A percentile compares a stretch with the other conserved stretches of the same genome.
Conservation (phyloP, 1,139 yeast species). For the Geotrichum candidum region DNA sequence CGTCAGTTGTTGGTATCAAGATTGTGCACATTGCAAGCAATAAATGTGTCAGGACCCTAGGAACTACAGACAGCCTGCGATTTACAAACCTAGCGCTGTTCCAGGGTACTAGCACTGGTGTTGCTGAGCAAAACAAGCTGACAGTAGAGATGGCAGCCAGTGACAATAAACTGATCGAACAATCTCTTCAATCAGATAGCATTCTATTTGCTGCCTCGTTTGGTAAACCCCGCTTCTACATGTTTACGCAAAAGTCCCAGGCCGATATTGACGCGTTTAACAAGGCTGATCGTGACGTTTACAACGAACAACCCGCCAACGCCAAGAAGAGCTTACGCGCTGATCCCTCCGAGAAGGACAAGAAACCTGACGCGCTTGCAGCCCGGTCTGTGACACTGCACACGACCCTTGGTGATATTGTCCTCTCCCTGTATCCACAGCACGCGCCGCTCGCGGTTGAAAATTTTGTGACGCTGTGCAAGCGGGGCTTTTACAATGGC, state of each 20-base stretch:
- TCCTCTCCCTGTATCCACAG: conserved; percentile 36
- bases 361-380: conserved; percentile 9
- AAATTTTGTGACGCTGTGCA: conserved; percentile 40
- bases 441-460: conserved; percentile 43
- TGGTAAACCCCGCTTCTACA: conserved; percentile 33
- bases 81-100: conserved; percentile 31
- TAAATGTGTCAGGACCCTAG: conserved; percentile 32
- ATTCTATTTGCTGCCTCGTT: conserved; percentile 37
- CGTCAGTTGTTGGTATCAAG: conserved; percentile 38
- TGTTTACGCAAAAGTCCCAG: conserved; percentile 30
- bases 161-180: conserved; percentile 36
- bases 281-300: conserved; percentile 14
- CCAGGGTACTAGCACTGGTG: conserved; percentile 30
- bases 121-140: conserved; percentile 24
- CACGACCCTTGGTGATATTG: conserved; percentile 46
- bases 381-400: conserved; percentile 33
- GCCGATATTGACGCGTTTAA: conserved; percentile 20
- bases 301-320: conserved; percentile 8
- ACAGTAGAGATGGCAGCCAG: conserved; percentile 40
- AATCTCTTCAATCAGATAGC: conserved; percentile 35
- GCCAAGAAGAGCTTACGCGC: neutral
- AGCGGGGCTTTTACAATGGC: conserved; percentile 39
- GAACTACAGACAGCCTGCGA: conserved; percentile 35
- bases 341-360: neutral
- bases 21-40: conserved; percentile 35